phyloP scores from a whole-genome alignment of 495 filamentous ascomycete genomes.

The Trichoderma reesei region DNA sequence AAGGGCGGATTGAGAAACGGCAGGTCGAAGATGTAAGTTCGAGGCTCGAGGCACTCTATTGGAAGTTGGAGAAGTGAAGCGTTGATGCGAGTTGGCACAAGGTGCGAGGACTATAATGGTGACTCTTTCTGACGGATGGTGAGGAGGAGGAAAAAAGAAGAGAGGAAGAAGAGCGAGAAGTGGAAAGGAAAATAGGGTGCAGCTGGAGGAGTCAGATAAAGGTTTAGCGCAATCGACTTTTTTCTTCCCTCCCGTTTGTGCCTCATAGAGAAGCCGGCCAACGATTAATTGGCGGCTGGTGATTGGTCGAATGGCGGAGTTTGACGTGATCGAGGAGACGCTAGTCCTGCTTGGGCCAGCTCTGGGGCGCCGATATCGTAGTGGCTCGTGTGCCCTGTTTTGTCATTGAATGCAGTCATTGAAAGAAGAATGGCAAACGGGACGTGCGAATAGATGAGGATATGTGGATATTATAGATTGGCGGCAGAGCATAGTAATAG shows the following conservation, averaged over 20 bases:
- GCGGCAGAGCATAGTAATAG: no score
- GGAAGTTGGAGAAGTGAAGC: background rate
- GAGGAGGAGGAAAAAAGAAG: conserved; percentile 13
- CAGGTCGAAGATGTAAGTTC: conserved; percentile 10
- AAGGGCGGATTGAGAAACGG: conserved; percentile 45
- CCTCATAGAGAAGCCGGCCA: background rate
- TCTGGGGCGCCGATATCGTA: conserved; percentile 7
- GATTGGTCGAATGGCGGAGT: background rate
- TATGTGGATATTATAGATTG: no score
- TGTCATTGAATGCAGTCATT: background rate
- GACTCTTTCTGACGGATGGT: conserved; percentile 13
- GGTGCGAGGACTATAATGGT: background rate
- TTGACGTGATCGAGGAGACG: background rate
- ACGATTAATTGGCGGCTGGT: background rate
- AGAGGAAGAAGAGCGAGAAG: conserved; percentile 16
- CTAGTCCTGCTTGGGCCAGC: conserved; percentile 3
- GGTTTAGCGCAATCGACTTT: background rate
- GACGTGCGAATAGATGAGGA: no score
- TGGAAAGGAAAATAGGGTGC: conserved; percentile 2
- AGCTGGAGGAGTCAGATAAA: conserved; percentile 1
- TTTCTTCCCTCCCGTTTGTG: background rate
- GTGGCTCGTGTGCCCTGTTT: background rate
- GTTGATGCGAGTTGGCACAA: background rate
- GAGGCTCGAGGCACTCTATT: conserved; percentile 13
- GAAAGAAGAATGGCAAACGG: conserved; percentile 9